A percentile compares a stretch with the other conserved stretches of the same genome.
Conservation (phyloP, 2,329 filamentous ascomycete species). For the Davidsoniella neocaledoniae region DNA sequence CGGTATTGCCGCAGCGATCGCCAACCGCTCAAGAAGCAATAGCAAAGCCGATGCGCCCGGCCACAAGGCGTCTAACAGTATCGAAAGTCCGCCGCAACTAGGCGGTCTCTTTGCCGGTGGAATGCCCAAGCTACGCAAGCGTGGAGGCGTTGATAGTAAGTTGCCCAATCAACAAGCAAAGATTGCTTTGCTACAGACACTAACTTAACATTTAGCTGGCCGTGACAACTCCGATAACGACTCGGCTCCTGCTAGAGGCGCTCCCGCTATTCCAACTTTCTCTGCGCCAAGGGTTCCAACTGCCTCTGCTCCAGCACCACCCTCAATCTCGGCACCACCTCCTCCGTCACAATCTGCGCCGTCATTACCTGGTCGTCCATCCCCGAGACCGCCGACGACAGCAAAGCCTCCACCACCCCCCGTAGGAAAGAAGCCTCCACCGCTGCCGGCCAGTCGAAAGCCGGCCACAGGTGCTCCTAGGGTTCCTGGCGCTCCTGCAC, state of each 20-base stretch:
- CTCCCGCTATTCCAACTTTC: constrained; percentile 34
- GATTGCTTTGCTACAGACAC: not conserved
- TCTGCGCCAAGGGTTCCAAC: constrained; percentile 44
- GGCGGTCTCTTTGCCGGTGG: constrained; percentile 81
- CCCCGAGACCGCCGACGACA: constrained; percentile 33
- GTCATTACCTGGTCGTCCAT: constrained; percentile 27
- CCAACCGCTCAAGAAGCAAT: constrained; percentile 57
- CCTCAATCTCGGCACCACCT: constrained; percentile 44
- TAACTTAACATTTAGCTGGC: constrained; percentile 6
- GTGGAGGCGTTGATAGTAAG: constrained; percentile 53
- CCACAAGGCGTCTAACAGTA: constrained; percentile 14
- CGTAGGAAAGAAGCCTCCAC: constrained; percentile 58
- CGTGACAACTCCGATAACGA: constrained; percentile 6
- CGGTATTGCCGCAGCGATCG: constrained; percentile 39
- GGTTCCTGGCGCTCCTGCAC: constrained; percentile 21
- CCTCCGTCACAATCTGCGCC: constrained; percentile 43
- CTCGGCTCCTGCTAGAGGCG: constrained; percentile 1
- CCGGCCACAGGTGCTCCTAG: constrained; percentile 34
- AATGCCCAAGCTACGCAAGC: constrained; percentile 89
- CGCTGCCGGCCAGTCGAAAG: constrained; percentile 30
- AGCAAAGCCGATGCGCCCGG: constrained; percentile 49
- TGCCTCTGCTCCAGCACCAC: constrained; percentile 25
- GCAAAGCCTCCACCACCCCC: constrained; percentile 59
- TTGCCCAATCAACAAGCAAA: not conserved
- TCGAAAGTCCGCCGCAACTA: constrained; percentile 58